Percentiles rank a stretch among this genome's conserved stretches.
phyloP scores from a whole-genome alignment of 495 filamentous ascomycete species.

The Jackrogersella minutella region DNA sequence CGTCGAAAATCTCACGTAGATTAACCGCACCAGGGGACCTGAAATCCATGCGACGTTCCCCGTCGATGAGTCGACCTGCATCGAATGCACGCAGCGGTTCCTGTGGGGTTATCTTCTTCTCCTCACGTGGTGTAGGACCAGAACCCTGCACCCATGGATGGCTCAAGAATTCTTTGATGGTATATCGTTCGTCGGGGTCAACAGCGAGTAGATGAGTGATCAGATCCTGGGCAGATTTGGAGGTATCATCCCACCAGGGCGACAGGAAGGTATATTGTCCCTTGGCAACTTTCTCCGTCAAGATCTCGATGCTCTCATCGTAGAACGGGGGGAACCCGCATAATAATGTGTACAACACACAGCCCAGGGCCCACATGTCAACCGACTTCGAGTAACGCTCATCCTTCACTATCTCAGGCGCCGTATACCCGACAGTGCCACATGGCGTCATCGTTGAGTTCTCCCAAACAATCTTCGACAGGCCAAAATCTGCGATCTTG shows the following conservation, averaged over 20 bases:
- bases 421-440: conserved; percentile 97
- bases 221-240: conserved; percentile 91
- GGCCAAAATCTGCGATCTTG: conserved; percentile 97
- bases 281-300: conserved; percentile 96
- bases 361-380: conserved; percentile 98
- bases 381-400: conserved; percentile 98
- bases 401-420: conserved; percentile 99
- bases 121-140: conserved; percentile 62
- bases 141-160: conserved; percentile 90
- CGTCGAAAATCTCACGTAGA: conserved; percentile 95
- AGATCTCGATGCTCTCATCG: conserved; percentile 95
- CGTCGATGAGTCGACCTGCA: conserved; percentile 65
- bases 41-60: conserved; percentile 82
- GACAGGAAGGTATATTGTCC: conserved; percentile 98
- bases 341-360: conserved; percentile 94
- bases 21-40: conserved; percentile 95
- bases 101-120: conserved; percentile 62
- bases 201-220: conserved; percentile 93
- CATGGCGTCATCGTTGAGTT: conserved; percentile 99
- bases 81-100: conserved; percentile 60
- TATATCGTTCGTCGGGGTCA: conserved; percentile 89
- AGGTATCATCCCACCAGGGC: conserved; percentile 99
- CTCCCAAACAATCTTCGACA: conserved; percentile 98
- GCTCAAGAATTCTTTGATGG: conserved; percentile 83
- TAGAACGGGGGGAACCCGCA: conserved; percentile 99